Evolutionary conservation across 805 yeast species (phyloP).

Genomic region (Starmerella kuoi): DNA sequence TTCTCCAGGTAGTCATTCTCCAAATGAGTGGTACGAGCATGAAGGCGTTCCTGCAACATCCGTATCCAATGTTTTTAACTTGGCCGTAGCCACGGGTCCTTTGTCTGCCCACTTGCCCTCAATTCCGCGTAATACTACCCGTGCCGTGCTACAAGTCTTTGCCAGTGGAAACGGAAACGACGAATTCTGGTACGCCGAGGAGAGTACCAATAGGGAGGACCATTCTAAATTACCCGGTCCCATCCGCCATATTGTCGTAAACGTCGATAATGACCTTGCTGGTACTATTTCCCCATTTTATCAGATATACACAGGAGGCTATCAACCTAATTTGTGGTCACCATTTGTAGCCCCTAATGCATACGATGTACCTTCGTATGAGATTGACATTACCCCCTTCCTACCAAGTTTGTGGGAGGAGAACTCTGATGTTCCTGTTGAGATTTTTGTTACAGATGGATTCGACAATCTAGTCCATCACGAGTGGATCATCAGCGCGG

Average conservation of each 20-base stretch:
- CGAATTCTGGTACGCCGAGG: slow-evolving; percentile 61
- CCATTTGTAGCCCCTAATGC: slow-evolving; percentile 66
- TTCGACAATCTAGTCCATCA: slow-evolving; percentile 10
- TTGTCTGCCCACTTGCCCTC: slow-evolving; percentile 17
- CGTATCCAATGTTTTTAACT: not conserved
- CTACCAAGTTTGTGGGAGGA: slow-evolving; percentile 53
- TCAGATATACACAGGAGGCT: slow-evolving; percentile 67
- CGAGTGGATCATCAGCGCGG: slow-evolving; percentile 28
- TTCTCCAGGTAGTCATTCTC: not conserved
- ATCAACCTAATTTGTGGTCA: slow-evolving; percentile 67
- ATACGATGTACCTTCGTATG: slow-evolving; percentile 55
- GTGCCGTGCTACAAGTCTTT: slow-evolving; percentile 43
- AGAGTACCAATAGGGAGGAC: slow-evolving; percentile 2
- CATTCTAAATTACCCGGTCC: slow-evolving; percentile 16
- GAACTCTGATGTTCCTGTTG: slow-evolving; percentile 36
- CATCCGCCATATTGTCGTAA: slow-evolving; percentile 46
- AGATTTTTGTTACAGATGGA: slow-evolving; percentile 31
- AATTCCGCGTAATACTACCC: slow-evolving; percentile 45
- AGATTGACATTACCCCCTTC: slow-evolving; percentile 55
- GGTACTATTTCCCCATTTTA: slow-evolving; percentile 57
- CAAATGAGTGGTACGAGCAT: slow-evolving; percentile 13
- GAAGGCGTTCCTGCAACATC: slow-evolving; percentile 1
- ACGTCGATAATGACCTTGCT: slow-evolving; percentile 44
- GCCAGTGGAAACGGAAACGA: slow-evolving; percentile 68
- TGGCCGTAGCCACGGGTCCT: slow-evolving; percentile 7